Base-by-base conservation (phyloP, 352 stramenopile genomes). In the Phytophthora melonis region DNA sequence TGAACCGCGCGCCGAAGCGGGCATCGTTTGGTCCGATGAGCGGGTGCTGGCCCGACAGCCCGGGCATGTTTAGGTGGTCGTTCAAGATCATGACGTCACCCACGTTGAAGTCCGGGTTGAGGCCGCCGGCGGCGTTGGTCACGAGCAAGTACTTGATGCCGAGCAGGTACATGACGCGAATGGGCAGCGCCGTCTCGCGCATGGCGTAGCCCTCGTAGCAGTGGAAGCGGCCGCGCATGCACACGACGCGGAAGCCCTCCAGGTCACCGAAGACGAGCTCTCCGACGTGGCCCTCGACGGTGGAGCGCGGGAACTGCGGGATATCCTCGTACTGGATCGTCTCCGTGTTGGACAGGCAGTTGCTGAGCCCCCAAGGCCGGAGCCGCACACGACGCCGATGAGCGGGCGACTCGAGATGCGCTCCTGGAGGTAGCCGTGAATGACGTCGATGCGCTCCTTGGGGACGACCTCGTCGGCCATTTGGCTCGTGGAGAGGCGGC, bases 191-290 rank as follows among this genome's bases (percentile, higher is more conserved):
- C 19, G 96, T 96, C 32, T 96, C 96, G 57, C 94, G 83, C 83
- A 98, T 97, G 43, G 91, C 83, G 81, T 99, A 96, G 70, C 97
- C 97, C 79, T 99, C 94, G 82, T 99, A 99, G 57, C 80, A 94
- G 87, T 99, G 97, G 82, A 99, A 99, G 65, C 97, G 82, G 45
- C 97, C 97, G 32, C 93, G 86, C 84, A 99, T 97, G 76, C 93
- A 98, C 30, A 98, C 91, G 36, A 97, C 84, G 11, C 81, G 74
- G 43, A 88, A 80, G 66, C 80, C 84, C 36, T 86, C 80, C 14
- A 98, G 73, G 23, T 85, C 84, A 39, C 94, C 95, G 64, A 98
- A 98, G 8, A 98, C 93, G 19, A 99, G 77, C 83, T 98, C 94
- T 30, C 93, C 94, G 32, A 87, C 91, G 80, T 98, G 95, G 19